These are phyloP conservation scores for Phytophthora megakarya DNA, from an alignment of 352 stramenopile genomes.

Conservation along the genomic window DNA sequence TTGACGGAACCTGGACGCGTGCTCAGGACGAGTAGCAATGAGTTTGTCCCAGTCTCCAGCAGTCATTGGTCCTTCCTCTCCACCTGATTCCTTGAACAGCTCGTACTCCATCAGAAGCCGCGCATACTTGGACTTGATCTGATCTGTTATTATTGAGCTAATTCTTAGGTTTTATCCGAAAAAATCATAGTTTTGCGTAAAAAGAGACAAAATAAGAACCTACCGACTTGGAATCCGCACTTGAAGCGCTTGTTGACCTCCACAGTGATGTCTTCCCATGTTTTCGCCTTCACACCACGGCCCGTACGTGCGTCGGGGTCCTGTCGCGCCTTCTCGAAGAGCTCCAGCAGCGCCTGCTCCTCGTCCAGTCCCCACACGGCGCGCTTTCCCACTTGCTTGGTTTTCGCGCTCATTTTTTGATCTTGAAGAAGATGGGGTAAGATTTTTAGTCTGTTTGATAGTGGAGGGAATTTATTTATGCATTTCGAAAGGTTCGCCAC, in stretches of 20 bases:
- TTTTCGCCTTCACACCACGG: conserved; percentile 23
- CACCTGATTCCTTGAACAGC: conserved; percentile 29
- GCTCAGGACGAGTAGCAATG: conserved; percentile 17
- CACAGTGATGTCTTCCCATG: conserved; percentile 29
- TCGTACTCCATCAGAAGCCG: conserved; percentile 43
- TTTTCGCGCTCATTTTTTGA: conserved; percentile 25
- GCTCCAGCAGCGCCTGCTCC: conserved; percentile 40
- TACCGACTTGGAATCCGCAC: conserved; percentile 34
- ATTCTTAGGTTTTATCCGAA: background rate
- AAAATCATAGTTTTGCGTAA: background rate
- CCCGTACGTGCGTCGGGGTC: conserved; percentile 27
- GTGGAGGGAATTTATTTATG: conserved; percentile 14
- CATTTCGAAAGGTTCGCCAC: background rate
- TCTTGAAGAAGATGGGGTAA: conserved; percentile 3
- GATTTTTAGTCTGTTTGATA: conserved; percentile 23
- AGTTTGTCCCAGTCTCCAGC: conserved; percentile 32
- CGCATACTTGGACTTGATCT: conserved; percentile 45
- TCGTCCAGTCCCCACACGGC: conserved; percentile 27
- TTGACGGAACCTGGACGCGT: conserved; percentile 33
- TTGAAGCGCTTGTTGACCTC: conserved; percentile 36
- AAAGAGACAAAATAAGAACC: conserved; percentile 1
- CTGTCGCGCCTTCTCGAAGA: conserved; percentile 40
- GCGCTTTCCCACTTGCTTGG: background rate
- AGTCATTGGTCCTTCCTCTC: conserved; percentile 8
- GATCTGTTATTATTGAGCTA: conserved; percentile 25